These are phyloP conservation scores for Acacia pycnantha DNA, from an alignment of 331 rosid genomes.

Conservation along the genomic window DNA sequence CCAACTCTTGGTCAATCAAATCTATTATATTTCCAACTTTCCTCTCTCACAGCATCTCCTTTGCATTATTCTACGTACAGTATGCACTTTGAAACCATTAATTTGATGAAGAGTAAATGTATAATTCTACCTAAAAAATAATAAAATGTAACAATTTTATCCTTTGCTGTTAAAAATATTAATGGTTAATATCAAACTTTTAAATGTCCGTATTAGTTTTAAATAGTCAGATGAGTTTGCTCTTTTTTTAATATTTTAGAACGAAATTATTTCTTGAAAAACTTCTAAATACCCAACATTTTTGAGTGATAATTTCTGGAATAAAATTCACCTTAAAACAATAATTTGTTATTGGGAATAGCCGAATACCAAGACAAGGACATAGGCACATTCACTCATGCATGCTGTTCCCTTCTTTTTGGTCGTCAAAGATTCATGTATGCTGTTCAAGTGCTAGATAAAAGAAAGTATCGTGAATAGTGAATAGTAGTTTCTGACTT, in stretches of 20 bases:
- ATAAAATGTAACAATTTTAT: no score
- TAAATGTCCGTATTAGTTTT: no score
- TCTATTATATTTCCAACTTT: slow-evolving; percentile 34
- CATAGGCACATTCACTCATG: not conserved
- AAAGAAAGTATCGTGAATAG: slow-evolving; percentile 32
- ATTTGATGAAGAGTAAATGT: not conserved
- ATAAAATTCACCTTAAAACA: not conserved
- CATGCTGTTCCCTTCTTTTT: no score
- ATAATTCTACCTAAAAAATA: no score
- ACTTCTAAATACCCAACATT: no score
- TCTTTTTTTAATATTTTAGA: no score
- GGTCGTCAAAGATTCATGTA: no score
- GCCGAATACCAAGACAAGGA: not conserved
- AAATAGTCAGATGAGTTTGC: no score
- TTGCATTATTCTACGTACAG: not conserved
- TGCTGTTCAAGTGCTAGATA: not conserved
- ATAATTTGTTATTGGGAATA: not conserved
- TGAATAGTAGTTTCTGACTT: slow-evolving; percentile 32
- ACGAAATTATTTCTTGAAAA: no score
- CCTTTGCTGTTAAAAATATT: no score
- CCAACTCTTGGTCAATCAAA: slow-evolving; percentile 36
- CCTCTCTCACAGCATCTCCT: slow-evolving; percentile 27
- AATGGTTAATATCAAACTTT: no score
- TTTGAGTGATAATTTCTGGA: no score
- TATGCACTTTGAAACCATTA: not conserved